Conservation (phyloP, 371 early-diverging fungal genomes). For the Smittium mucronatum region DNA sequence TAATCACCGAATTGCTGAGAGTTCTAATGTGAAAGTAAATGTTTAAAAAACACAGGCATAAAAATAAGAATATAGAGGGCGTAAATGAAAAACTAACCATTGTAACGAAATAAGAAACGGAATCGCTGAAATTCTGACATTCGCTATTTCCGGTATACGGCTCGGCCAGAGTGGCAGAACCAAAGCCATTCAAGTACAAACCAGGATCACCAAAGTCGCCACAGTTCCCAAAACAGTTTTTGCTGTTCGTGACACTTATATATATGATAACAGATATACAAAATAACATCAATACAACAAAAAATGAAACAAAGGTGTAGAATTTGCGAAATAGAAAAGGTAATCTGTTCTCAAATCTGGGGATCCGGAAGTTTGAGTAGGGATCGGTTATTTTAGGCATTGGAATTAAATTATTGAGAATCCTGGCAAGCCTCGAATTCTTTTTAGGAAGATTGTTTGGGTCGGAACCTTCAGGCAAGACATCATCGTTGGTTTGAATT, state of each 20-base stretch:
- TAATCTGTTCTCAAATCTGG: not conserved
- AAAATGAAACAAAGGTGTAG: not conserved
- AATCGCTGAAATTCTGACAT: not conserved
- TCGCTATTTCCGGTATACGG: not conserved
- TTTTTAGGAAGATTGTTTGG: too few relatives aligned
- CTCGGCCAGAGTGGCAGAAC: not conserved
- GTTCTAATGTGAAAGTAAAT: not conserved
- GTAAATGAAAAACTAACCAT: slow-evolving; percentile 2
- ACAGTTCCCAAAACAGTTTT: slow-evolving; percentile 3
- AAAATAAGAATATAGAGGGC: not conserved
- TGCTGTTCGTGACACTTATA: not conserved
- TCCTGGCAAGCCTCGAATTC: not conserved
- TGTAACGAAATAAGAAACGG: not conserved
- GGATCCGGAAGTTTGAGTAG: slow-evolving; percentile 5
- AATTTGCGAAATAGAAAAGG: not conserved
- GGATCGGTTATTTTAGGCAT: slow-evolving; percentile 1
- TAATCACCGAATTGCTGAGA: slow-evolving; percentile 1
- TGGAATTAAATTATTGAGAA: not conserved
- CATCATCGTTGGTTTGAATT: too few relatives aligned
- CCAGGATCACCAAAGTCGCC: slow-evolving; percentile 4
- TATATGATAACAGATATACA: slow-evolving; percentile 4
- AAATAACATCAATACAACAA: not conserved
- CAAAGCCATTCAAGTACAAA: slow-evolving; percentile 4
- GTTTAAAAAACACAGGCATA: not conserved
- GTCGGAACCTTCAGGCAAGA: too few relatives aligned